A percentile compares a stretch with the other conserved stretches of the same genome.
phyloP scores from a whole-genome alignment of 768 basidiomycete genomes.

The Lactifluus pinguis region DNA sequence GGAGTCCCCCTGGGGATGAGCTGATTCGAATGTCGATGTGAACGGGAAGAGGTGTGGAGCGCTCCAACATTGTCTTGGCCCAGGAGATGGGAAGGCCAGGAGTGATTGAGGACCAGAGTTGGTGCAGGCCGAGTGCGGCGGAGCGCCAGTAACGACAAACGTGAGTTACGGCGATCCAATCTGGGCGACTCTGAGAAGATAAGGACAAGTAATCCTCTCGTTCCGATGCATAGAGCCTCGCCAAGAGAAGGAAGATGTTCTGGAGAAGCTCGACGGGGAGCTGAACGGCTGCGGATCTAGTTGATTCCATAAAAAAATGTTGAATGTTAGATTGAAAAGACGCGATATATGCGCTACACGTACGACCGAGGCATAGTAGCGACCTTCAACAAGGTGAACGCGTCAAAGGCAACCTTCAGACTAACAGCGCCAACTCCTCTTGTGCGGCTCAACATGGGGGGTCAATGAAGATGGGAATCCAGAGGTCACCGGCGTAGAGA shows the following conservation, averaged over 20 bases:
- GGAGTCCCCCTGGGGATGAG: background rate
- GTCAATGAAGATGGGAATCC: background rate
- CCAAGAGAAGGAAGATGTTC: background rate
- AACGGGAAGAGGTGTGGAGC: constrained; percentile 7
- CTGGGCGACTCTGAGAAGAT: background rate
- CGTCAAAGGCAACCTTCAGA: background rate
- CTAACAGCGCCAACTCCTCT: background rate
- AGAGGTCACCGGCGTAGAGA: too few species aligned
- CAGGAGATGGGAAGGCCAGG: constrained; percentile 7
- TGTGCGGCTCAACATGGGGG: background rate
- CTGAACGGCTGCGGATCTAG: background rate
- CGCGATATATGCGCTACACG: background rate
- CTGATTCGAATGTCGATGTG: constrained; percentile 8
- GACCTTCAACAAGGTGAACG: background rate
- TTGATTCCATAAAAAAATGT: background rate
- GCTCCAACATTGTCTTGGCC: constrained; percentile 15
- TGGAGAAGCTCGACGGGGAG: constrained; percentile 12
- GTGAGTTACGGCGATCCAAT: constrained; percentile 7
- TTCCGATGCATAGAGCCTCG: background rate
- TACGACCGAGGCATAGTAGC: background rate
- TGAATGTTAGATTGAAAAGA: background rate
- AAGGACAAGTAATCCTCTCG: background rate
- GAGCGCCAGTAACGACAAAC: constrained; percentile 13
- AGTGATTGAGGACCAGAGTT: constrained; percentile 11
- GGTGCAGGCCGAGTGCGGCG: constrained; percentile 12